phyloP scores from a whole-genome alignment of 208 protist species.

The Balamuthia mandrillaris region DNA sequence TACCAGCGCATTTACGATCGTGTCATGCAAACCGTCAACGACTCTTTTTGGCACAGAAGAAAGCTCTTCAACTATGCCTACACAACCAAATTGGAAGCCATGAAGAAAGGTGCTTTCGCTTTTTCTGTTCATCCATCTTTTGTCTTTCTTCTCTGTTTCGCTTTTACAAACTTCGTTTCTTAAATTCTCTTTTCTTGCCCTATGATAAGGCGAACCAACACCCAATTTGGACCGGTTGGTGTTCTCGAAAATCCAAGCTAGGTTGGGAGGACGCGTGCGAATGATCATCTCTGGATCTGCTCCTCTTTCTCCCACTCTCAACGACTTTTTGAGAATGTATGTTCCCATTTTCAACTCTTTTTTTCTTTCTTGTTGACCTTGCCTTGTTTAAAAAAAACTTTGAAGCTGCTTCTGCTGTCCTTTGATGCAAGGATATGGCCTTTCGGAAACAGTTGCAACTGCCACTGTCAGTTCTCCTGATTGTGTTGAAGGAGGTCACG shows the following conservation, averaged over 20 bases:
- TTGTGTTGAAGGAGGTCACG: conserved; percentile 47
- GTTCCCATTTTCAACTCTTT: conserved; percentile 21
- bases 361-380: conserved; percentile 14
- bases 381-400: no score
- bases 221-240: conserved; percentile 25
- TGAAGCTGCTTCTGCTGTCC: conserved; percentile 52
- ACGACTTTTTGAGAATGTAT: conserved; percentile 68
- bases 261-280: conserved; percentile 65
- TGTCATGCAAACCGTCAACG: conserved; percentile 42
- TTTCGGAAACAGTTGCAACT: neutral
- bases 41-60: neutral
- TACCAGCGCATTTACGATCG: conserved; percentile 72
- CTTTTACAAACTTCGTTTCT: neutral
- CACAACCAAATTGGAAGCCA: neutral
- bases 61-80: conserved; percentile 28
- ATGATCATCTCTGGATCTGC: conserved; percentile 73
- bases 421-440: conserved; percentile 2
- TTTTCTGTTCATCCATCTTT: neutral
- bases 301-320: conserved; percentile 68
- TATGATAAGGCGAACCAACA: neutral
- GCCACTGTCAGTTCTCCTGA: neutral
- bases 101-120: neutral
- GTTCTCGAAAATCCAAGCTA: conserved; percentile 50
- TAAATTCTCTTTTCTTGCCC: neutral
- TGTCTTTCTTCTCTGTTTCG: neutral